phyloP scores from a whole-genome alignment of 495 filamentous ascomycete genomes.

The Astrocystis sublimbata region DNA sequence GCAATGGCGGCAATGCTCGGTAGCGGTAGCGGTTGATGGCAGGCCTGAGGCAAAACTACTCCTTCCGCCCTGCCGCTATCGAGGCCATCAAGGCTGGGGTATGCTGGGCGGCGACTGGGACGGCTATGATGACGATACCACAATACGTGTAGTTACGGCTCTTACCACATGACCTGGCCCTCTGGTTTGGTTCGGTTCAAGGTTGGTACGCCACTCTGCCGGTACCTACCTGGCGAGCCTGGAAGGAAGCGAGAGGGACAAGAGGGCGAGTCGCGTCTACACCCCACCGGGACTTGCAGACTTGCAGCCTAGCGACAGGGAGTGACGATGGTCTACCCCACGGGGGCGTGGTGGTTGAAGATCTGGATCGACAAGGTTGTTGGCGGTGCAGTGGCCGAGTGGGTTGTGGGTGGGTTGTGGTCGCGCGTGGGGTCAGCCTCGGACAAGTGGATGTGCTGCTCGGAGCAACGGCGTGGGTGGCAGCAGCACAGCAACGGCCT shows the following conservation, averaged over 20 bases:
- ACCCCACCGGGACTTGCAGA: not conserved
- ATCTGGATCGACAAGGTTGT: conserved; percentile 11
- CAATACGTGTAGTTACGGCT: not conserved
- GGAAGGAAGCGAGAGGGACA: not conserved
- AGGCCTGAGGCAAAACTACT: not conserved
- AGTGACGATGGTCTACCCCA: conserved; percentile 6
- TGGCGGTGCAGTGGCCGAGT: conserved; percentile 1
- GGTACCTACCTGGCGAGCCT: not conserved
- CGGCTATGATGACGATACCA: too few relatives aligned
- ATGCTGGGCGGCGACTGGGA: not conserved
- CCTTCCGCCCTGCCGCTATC: conserved; percentile 2
- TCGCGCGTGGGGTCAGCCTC: too few relatives aligned
- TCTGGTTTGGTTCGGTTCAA: too few relatives aligned
- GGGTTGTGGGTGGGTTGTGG: conserved; percentile 26
- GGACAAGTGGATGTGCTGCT: conserved; percentile 43
- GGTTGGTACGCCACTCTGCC: not conserved
- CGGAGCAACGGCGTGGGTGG: conserved; percentile 28
- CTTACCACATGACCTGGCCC: conserved; percentile 3
- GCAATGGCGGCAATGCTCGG: conserved; percentile 10
- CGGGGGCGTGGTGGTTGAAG: conserved; percentile 1
- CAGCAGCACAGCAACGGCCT: not conserved
- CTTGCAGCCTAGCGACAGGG: not conserved
- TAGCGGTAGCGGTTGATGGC: not conserved
- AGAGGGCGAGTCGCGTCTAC: not conserved
- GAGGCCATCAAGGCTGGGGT: not conserved